A percentile compares a stretch with the other conserved stretches of the same genome.
These are phyloP conservation scores for Chenopodium suecicum DNA, from an alignment of 148 eudicot genomes.

Conservation along the genomic window DNA sequence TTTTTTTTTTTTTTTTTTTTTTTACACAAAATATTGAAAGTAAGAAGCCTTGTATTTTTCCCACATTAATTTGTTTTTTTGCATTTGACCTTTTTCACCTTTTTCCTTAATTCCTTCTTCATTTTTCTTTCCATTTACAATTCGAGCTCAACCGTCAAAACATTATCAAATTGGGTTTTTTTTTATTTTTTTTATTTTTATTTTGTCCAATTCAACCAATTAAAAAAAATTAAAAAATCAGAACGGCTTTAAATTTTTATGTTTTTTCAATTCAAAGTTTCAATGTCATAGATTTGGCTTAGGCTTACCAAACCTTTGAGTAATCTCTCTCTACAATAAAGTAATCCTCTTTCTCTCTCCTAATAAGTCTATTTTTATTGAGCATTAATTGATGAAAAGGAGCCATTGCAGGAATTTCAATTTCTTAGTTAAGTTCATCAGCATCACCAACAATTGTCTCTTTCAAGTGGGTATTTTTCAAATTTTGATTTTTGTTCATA, in stretches of 20 bases:
- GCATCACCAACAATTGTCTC: conserved; percentile 15
- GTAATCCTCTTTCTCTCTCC: neutral
- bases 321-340: conserved; percentile 8
- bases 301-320: conserved; percentile 21
- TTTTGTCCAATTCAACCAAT: neutral
- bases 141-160: too few species aligned
- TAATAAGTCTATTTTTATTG: neutral
- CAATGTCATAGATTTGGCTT: conserved; percentile 22
- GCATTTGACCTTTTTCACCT: too few species aligned
- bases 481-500: conserved; percentile 10
- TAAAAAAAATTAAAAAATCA: neutral
- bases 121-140: too few species aligned
- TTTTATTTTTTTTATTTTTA: too few species aligned
- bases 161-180: neutral
- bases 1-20: too few species aligned
- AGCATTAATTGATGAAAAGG: neutral
- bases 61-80: too few species aligned
- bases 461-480: conserved; percentile 32
- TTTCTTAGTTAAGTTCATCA: conserved; percentile 19
- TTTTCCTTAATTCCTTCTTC: too few species aligned
- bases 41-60: too few species aligned
- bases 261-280: conserved; percentile 1
- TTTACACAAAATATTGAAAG: too few species aligned
- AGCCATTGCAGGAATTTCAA: conserved; percentile 2
- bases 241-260: neutral